Evolutionary conservation across 495 filamentous ascomycete species (phyloP).

Genomic region (Darksidea phi): DNA sequence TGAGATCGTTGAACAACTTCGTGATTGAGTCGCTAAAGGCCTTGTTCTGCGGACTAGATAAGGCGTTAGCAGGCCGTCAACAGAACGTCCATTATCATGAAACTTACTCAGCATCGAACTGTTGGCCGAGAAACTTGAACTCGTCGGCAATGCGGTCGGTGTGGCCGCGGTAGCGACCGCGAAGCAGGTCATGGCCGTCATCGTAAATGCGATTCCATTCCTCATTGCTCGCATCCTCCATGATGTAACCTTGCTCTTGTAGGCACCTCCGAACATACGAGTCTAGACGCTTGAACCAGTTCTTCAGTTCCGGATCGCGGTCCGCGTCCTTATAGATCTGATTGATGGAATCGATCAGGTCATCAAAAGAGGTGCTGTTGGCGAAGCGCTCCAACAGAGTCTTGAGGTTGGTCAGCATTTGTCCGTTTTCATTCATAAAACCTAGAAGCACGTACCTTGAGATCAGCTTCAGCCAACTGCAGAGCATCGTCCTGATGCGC

Average conservation of each 20-base stretch:
- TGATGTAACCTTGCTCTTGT: conserved; percentile 84
- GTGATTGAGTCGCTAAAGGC: conserved; percentile 70
- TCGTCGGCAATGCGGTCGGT: conserved; percentile 87
- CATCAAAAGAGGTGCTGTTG: conserved; percentile 85
- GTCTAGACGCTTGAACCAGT: conserved; percentile 84
- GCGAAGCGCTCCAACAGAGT: conserved; percentile 91
- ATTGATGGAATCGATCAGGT: conserved; percentile 82
- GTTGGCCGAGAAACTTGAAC: conserved; percentile 79
- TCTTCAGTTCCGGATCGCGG: conserved; percentile 77
- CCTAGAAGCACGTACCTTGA: conserved; percentile 61
- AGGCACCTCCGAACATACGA: conserved; percentile 78
- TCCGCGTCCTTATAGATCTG: conserved; percentile 89
- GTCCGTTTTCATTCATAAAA: conserved; percentile 38
- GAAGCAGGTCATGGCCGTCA: conserved; percentile 81
- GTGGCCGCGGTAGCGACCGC: conserved; percentile 82
- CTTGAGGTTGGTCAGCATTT: conserved; percentile 57
- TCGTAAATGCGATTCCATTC: conserved; percentile 87
- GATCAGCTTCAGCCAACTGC: conserved; percentile 69
- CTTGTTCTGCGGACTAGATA: conserved; percentile 64
- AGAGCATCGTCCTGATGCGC: conserved; percentile 61
- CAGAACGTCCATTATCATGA: background rate
- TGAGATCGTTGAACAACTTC: conserved; percentile 85
- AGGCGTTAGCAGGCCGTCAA: background rate
- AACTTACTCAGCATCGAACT: conserved; percentile 74
- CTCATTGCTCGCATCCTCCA: conserved; percentile 75